These are phyloP conservation scores for Ceratopteris richardii DNA, from an alignment of 75 land plant genomes.

Conservation along the genomic window DNA sequence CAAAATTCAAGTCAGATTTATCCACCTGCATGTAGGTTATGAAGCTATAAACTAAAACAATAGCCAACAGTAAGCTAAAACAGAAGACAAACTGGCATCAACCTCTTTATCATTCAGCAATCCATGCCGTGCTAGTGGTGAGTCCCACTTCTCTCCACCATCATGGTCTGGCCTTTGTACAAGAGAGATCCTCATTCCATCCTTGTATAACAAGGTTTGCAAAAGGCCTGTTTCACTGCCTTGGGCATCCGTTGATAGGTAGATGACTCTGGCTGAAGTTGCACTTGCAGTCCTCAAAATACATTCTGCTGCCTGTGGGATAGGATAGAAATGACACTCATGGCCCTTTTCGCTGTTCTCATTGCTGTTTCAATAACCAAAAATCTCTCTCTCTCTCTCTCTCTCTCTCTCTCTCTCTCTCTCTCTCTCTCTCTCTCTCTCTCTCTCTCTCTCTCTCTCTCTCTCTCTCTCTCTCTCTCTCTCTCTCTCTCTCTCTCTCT, in stretches of 20 bases:
- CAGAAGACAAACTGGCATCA: no score
- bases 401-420: constrained; percentile 4
- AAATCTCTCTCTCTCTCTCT: background rate
- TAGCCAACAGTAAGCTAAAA: no score
- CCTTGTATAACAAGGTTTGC: constrained; percentile 41
- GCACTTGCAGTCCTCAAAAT: constrained; percentile 46
- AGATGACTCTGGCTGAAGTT: constrained; percentile 64
- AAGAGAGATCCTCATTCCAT: constrained; percentile 55
- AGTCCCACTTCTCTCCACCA: constrained; percentile 82
- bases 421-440: constrained; percentile 4
- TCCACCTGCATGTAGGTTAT: no score
- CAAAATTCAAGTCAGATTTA: background rate
- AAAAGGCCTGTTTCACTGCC: constrained; percentile 72
- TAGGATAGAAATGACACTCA: constrained; percentile 71
- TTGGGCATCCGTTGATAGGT: constrained; percentile 89
- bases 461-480: background rate
- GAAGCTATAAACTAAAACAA: no score
- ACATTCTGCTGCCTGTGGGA: constrained; percentile 91
- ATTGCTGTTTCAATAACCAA: constrained; percentile 5
- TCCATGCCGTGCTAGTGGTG: constrained; percentile 54
- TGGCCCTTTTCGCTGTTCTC: constrained; percentile 11
- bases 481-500: background rate
- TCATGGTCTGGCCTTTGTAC: constrained; percentile 66
- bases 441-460: no score
- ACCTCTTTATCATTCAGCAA: constrained; percentile 64